Evolutionary conservation across 2,329 filamentous ascomycete species (phyloP).

Genomic region (Paracoccidioides lutzii): DNA sequence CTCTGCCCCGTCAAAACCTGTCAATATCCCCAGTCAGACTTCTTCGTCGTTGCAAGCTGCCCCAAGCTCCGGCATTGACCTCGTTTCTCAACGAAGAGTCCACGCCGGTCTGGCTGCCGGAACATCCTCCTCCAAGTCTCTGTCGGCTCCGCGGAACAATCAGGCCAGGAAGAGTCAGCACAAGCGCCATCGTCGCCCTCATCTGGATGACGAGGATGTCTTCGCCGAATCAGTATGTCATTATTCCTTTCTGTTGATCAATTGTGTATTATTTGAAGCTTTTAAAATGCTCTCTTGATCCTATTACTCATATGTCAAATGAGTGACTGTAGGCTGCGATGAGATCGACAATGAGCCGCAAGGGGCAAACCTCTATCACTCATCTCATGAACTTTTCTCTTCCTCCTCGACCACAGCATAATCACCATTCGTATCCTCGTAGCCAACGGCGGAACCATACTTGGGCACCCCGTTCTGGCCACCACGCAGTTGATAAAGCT

Average conservation of each 20-base stretch:
- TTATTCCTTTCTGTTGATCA: not conserved
- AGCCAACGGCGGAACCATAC: conserved; percentile 58
- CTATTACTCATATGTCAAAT: not conserved
- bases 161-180: conserved; percentile 72
- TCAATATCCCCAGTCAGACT: conserved; percentile 24
- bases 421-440: conserved; percentile 41
- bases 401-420: conserved; percentile 55
- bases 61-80: conserved; percentile 21
- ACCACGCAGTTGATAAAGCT: conserved; percentile 83
- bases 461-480: conserved; percentile 77
- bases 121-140: conserved; percentile 25
- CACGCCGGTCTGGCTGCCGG: conserved; percentile 31
- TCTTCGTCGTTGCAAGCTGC: conserved; percentile 23
- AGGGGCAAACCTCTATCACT: conserved; percentile 92
- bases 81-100: conserved; percentile 28
- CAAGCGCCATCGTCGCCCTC: conserved; percentile 63
- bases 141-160: conserved; percentile 47
- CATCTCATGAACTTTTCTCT: conserved; percentile 87
- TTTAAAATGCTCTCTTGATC: not conserved
- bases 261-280: not conserved
- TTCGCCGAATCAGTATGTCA: conserved; percentile 65
- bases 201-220: conserved; percentile 68
- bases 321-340: conserved; percentile 42
- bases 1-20: conserved; percentile 27
- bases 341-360: conserved; percentile 54